These are phyloP conservation scores for Penicillium hesseltinei DNA, from an alignment of 2,329 filamentous ascomycete species.

Conservation along the genomic window DNA sequence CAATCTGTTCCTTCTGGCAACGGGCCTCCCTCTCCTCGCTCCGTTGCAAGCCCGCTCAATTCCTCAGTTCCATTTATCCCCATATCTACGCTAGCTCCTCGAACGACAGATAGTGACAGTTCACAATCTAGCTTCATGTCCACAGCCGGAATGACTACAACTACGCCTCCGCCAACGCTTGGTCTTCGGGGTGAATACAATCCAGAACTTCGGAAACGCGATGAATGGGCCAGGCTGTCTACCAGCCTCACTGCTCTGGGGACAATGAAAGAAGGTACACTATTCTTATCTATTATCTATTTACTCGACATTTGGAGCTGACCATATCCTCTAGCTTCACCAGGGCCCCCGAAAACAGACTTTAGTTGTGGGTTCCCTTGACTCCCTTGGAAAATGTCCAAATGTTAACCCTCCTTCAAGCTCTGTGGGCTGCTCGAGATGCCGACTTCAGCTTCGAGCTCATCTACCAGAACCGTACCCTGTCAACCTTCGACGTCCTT, in stretches of 20 bases:
- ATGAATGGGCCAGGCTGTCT: neutral
- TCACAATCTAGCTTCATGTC: neutral
- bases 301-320: neutral
- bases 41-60: neutral
- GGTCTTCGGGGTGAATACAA: neutral
- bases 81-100: neutral
- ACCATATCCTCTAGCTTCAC: neutral
- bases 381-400: neutral
- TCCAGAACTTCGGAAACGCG: neutral
- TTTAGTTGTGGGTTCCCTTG: neutral
- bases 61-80: neutral
- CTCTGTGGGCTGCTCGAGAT: neutral
- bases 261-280: neutral
- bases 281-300: neutral
- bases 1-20: neutral
- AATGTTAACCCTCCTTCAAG: neutral
- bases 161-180: neutral
- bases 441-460: conserved; percentile 1
- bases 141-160: neutral
- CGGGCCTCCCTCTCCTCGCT: neutral
- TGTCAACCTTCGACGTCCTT: neutral
- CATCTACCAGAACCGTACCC: neutral
- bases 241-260: neutral
- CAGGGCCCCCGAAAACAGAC: neutral
- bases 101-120: neutral